Percentiles rank a stretch among this genome's conserved stretches.
Evolutionary conservation across 2,329 filamentous ascomycete species (phyloP).

Genomic region (Fusarium papillatum): DNA sequence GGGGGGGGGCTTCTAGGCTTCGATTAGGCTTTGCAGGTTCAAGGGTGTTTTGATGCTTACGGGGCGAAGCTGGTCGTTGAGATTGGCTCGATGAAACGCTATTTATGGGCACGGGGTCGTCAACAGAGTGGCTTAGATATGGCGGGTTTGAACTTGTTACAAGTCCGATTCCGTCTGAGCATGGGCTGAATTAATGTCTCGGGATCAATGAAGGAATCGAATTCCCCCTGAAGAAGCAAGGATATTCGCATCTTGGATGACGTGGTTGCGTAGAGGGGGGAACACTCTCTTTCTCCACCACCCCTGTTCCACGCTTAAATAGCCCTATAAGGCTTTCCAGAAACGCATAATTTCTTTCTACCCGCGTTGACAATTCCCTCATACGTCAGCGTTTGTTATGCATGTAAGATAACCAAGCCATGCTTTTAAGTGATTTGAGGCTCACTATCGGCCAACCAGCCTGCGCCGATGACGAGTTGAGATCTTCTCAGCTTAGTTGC

Average conservation of each 20-base stretch:
- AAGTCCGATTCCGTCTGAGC: not conserved
- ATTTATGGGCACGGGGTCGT: constrained; percentile 4
- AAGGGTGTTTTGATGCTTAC: not conserved
- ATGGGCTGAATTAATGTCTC: not conserved
- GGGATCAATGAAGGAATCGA: not conserved
- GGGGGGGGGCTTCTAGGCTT: not conserved
- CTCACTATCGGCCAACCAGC: not conserved
- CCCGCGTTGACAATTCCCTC: not conserved
- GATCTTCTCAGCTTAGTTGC: not conserved
- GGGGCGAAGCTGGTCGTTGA: not conserved
- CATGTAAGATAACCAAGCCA: constrained; percentile 2
- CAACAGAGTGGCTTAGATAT: constrained; percentile 4
- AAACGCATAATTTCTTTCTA: not conserved
- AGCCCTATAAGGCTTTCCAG: constrained; percentile 4
- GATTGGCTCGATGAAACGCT: not conserved
- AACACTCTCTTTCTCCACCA: not conserved
- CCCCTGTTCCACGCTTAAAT: not conserved
- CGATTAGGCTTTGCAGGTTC: not conserved
- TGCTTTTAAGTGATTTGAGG: constrained; percentile 1
- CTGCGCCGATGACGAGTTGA: not conserved
- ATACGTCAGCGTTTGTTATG: not conserved
- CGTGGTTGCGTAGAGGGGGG: not conserved
- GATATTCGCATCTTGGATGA: not conserved
- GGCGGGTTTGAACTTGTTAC: not conserved
- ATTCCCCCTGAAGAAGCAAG: not conserved